Conservation (phyloP, 2,329 filamentous ascomycete genomes). For the Torrubiella hemipterigena region DNA sequence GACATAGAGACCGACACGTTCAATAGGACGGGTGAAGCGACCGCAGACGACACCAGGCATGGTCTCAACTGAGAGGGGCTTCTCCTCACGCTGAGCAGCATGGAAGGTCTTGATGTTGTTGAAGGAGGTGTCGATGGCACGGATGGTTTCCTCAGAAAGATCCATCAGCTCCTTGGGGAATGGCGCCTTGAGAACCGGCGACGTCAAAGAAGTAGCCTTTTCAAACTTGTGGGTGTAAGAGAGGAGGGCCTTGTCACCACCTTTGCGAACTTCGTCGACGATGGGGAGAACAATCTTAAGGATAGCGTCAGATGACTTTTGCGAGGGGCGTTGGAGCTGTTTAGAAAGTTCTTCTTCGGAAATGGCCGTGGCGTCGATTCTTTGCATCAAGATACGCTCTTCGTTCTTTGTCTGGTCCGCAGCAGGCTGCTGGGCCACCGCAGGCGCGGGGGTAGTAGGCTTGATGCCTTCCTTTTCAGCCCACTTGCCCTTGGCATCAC, state of each 20-base stretch:
- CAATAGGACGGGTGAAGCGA: slow-evolving; percentile 83
- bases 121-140: slow-evolving; percentile 87
- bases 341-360: slow-evolving; percentile 54
- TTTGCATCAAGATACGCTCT: slow-evolving; percentile 70
- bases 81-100: slow-evolving; percentile 75
- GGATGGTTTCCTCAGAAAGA: slow-evolving; percentile 67
- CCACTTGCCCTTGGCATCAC: slow-evolving; percentile 91
- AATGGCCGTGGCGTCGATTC: slow-evolving; percentile 57
- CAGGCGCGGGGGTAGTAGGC: slow-evolving; percentile 20
- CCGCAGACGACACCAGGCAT: slow-evolving; percentile 97
- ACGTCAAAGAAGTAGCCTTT: slow-evolving; percentile 81
- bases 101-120: slow-evolving; percentile 95
- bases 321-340: slow-evolving; percentile 76
- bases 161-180: slow-evolving; percentile 82
- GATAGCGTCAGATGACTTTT: slow-evolving; percentile 89
- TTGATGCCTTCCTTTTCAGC: slow-evolving; percentile 67
- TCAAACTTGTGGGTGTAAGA: slow-evolving; percentile 98
- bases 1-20: slow-evolving; percentile 91
- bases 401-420: too few relatives aligned
- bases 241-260: slow-evolving; percentile 79
- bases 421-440: slow-evolving; percentile 18
- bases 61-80: slow-evolving; percentile 77
- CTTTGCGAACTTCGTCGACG: slow-evolving; percentile 70
- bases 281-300: slow-evolving; percentile 86
- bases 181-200: slow-evolving; percentile 79